Percentiles rank a stretch among this genome's conserved stretches.
Conservation (phyloP, 1,284 basidiomycete genomes). For the Phellopilus nigrolimitatus region DNA sequence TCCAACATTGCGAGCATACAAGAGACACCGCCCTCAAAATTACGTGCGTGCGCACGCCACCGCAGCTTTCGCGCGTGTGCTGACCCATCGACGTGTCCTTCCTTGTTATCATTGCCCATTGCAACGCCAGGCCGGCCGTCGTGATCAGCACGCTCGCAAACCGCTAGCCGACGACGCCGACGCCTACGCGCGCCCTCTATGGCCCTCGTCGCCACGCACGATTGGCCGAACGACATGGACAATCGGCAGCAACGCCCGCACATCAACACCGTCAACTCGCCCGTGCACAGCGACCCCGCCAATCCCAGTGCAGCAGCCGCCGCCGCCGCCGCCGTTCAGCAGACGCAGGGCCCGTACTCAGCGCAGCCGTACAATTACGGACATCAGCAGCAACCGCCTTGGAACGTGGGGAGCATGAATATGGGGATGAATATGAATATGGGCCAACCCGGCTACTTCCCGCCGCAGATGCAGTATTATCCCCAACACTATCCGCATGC, state of each 20-base stretch:
- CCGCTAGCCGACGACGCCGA: not conserved
- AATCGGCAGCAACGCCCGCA: conserved; percentile 20
- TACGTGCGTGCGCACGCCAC: not conserved
- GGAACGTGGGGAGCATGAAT: conserved; percentile 14
- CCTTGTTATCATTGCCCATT: conserved; percentile 12
- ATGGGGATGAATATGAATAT: conserved; percentile 16
- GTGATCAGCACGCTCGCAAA: not conserved
- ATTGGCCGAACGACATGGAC: conserved; percentile 22
- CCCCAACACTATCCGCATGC: conserved; percentile 35
- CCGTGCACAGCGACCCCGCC: conserved; percentile 1
- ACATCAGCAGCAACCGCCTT: conserved; percentile 14
- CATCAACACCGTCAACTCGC: conserved; percentile 9
- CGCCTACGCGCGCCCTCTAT: conserved; percentile 16
- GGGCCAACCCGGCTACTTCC: conserved; percentile 18
- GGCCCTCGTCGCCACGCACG: conserved; percentile 22
- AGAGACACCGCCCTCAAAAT: conserved; percentile 1
- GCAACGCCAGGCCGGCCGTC: not conserved
- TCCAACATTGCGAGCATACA: not conserved
- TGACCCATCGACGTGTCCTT: conserved; percentile 1
- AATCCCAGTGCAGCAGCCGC: conserved; percentile 4
- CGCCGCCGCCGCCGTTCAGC: conserved; percentile 6
- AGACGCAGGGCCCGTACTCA: conserved; percentile 12
- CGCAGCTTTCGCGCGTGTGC: not conserved
- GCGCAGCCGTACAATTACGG: conserved; percentile 14
- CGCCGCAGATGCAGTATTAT: conserved; percentile 30